Percentiles rank a stretch among this genome's conserved stretches.
phyloP scores from a whole-genome alignment of 345 rosid genomes.

The Citrus sp. region DNA sequence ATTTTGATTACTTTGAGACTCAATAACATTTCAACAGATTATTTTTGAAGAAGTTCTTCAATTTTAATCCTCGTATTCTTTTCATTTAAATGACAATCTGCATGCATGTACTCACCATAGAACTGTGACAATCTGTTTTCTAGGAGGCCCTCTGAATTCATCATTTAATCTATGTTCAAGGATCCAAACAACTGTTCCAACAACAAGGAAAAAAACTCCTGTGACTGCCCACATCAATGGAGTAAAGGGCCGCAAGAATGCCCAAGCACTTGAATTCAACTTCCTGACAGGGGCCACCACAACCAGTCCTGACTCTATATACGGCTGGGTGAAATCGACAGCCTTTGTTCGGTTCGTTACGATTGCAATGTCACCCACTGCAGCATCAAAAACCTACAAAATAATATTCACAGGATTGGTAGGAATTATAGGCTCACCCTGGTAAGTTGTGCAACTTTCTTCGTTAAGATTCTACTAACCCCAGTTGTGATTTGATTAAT shows the following conservation, averaged over 20 bases:
- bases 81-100: background rate
- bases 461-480: constrained; percentile 49
- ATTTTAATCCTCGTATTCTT: background rate
- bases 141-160: constrained; percentile 86
- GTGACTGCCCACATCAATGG: constrained; percentile 84
- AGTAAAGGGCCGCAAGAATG: constrained; percentile 78
- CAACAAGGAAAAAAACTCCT: constrained; percentile 56
- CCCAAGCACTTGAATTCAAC: constrained; percentile 64
- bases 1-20: background rate
- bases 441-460: background rate
- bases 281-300: constrained; percentile 84
- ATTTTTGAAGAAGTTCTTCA: background rate
- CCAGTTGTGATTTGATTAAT: constrained; percentile 50
- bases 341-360: constrained; percentile 63
- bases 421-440: background rate
- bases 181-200: constrained; percentile 85
- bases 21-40: background rate
- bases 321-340: constrained; percentile 90
- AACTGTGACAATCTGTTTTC: constrained; percentile 60
- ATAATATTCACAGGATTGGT: constrained; percentile 9
- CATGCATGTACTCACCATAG: constrained; percentile 54
- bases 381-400: constrained; percentile 77
- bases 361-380: constrained; percentile 77
- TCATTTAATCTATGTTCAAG: constrained; percentile 88
- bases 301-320: constrained; percentile 80